A percentile compares a stretch with the other conserved stretches of the same genome.
These are phyloP conservation scores for Peronospora destructor DNA, from an alignment of 352 stramenopile genomes.

Conservation along the genomic window DNA sequence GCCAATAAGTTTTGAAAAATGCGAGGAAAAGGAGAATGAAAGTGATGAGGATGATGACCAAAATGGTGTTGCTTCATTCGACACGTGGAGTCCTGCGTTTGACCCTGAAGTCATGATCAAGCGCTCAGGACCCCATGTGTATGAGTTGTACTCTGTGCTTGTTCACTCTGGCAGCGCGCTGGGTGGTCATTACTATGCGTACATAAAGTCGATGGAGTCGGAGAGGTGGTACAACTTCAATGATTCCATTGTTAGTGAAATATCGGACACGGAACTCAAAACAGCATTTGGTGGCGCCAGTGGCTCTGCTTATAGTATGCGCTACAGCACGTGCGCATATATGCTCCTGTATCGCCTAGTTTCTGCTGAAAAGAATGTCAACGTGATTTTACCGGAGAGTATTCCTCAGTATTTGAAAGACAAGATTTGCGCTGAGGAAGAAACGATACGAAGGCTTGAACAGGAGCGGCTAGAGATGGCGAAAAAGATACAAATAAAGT, in stretches of 20 bases:
- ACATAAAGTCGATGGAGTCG: constrained; percentile 85
- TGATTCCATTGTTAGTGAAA: constrained; percentile 71
- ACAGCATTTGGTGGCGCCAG: constrained; percentile 61
- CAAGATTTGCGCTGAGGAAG: constrained; percentile 61
- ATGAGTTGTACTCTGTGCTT: constrained; percentile 90
- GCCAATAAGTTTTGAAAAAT: constrained; percentile 31
- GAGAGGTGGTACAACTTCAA: constrained; percentile 88
- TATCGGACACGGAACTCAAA: constrained; percentile 68
- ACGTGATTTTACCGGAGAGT: constrained; percentile 44
- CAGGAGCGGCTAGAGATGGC: constrained; percentile 62
- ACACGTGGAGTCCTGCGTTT: constrained; percentile 72
- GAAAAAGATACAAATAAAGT: constrained; percentile 71
- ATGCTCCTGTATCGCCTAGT: constrained; percentile 89
- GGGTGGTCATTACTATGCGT: constrained; percentile 91
- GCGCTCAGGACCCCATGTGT: constrained; percentile 65
- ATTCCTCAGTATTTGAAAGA: constrained; percentile 68
- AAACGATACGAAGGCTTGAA: constrained; percentile 44
- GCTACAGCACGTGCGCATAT: constrained; percentile 82
- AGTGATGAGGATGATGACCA: constrained; percentile 14
- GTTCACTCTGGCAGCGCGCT: constrained; percentile 90
- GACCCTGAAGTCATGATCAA: constrained; percentile 58
- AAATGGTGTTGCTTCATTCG: constrained; percentile 20
- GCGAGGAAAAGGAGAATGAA: constrained; percentile 16
- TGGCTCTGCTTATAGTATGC: constrained; percentile 50
- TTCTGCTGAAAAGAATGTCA: constrained; percentile 55